A percentile compares a stretch with the other conserved stretches of the same genome.
Conservation (phyloP, 306 rosid species). For the Malus fusca region DNA sequence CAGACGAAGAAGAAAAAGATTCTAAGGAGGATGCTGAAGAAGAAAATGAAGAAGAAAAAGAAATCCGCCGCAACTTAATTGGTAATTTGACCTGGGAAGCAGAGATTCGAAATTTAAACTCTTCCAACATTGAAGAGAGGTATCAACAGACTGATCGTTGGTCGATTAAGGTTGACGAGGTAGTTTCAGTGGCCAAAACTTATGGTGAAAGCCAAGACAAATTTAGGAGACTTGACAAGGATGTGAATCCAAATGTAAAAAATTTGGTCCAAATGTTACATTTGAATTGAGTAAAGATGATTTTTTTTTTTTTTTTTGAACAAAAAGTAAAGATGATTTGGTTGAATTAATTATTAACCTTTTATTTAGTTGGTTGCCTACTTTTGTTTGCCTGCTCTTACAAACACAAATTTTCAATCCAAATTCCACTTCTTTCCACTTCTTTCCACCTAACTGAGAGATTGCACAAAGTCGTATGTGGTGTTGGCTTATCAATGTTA, state of each 20-base stretch:
- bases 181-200: background rate
- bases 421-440: background rate
- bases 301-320: too few species aligned
- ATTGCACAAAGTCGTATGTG: too few species aligned
- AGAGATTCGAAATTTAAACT: too few species aligned
- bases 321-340: background rate
- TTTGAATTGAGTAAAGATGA: background rate
- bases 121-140: too few species aligned
- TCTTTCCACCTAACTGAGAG: background rate
- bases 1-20: slow-evolving; percentile 12
- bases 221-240: background rate
- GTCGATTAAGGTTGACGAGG: background rate
- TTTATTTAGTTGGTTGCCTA: background rate
- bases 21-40: slow-evolving; percentile 18
- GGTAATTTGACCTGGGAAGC: background rate
- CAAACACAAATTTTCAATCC: background rate
- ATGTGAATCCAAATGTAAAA: background rate
- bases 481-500: background rate
- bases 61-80: slow-evolving; percentile 12
- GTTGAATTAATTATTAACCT: background rate
- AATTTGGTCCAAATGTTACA: background rate
- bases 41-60: slow-evolving; percentile 15
- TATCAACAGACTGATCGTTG: too few species aligned
- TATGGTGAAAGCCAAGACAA: background rate
- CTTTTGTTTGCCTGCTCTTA: too few species aligned